Conservation (phyloP, 2,329 filamentous ascomycete genomes). For the Exutisphaerella laricina region DNA sequence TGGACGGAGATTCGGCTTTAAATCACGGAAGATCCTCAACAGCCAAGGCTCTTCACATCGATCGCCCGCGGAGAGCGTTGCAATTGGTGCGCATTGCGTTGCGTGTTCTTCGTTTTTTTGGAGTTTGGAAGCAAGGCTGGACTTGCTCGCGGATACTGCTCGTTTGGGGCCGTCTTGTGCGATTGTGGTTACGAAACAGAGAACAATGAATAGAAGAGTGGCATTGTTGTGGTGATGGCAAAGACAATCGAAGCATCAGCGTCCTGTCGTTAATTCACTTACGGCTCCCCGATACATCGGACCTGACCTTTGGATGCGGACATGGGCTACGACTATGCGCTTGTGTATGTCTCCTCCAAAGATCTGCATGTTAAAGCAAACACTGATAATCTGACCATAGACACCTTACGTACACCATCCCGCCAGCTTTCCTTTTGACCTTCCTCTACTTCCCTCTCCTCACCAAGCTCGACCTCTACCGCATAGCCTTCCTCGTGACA, state of each 20-base stretch:
- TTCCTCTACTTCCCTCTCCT: slow-evolving; percentile 56
- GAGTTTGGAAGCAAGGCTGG: background rate
- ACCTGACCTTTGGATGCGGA: background rate
- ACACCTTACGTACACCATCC: slow-evolving; percentile 63
- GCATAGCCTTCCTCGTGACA: slow-evolving; percentile 54
- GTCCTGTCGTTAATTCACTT: slow-evolving; percentile 1
- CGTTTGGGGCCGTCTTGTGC: no score
- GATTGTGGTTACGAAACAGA: no score
- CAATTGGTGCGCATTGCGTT: slow-evolving; percentile 2
- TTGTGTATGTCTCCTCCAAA: slow-evolving; percentile 48
- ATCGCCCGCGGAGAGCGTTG: background rate
- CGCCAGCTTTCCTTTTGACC: slow-evolving; percentile 55
- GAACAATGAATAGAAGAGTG: slow-evolving; percentile 1
- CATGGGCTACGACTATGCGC: slow-evolving; percentile 58
- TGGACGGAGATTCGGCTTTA: no score
- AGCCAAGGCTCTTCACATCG: no score
- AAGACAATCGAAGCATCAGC: background rate
- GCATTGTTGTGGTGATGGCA: slow-evolving; percentile 3
- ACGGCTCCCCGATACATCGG: background rate
- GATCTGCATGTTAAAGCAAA: slow-evolving; percentile 4
- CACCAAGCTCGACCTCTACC: slow-evolving; percentile 57
- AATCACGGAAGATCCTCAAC: no score
- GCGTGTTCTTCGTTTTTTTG: background rate
- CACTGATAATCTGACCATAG: slow-evolving; percentile 35
- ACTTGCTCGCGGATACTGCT: no score